Conservation (phyloP, 805 yeast genomes). For the Candida coleopterorum region DNA sequence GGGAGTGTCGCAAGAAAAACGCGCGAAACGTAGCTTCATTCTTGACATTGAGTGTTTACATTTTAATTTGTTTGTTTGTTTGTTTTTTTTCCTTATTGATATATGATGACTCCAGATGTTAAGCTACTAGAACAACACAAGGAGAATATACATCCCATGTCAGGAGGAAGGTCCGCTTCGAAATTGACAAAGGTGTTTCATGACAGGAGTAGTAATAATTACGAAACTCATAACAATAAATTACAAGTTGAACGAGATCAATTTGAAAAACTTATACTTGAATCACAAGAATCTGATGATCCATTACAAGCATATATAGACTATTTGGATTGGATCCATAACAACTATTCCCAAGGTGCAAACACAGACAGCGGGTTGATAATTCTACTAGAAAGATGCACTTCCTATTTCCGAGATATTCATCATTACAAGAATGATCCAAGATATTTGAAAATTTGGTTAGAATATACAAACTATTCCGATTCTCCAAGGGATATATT, state of each 20-base stretch:
- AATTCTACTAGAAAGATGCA: conserved; percentile 62
- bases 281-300: conserved; percentile 67
- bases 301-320: conserved; percentile 75
- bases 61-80: no score
- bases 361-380: conserved; percentile 63
- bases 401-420: conserved; percentile 61
- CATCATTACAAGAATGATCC: conserved; percentile 75
- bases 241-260: conserved; percentile 32
- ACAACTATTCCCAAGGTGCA: conserved; percentile 57
- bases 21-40: no score
- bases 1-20: conserved; percentile 1
- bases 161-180: conserved; percentile 64
- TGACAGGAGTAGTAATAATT: conserved; percentile 2
- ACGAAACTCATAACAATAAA: conserved; percentile 21
- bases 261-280: conserved; percentile 47
- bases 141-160: conserved; percentile 68
- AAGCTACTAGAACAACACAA: conserved; percentile 46
- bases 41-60: conserved; percentile 6
- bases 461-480: conserved; percentile 64
- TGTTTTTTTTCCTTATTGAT: no score
- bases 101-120: conserved; percentile 10
- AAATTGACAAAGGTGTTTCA: conserved; percentile 46
- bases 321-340: conserved; percentile 69
- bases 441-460: conserved; percentile 76
- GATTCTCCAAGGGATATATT: conserved; percentile 70